Base-by-base conservation (phyloP, 2,329 filamentous ascomycete species). In the Phialophora tarda region DNA sequence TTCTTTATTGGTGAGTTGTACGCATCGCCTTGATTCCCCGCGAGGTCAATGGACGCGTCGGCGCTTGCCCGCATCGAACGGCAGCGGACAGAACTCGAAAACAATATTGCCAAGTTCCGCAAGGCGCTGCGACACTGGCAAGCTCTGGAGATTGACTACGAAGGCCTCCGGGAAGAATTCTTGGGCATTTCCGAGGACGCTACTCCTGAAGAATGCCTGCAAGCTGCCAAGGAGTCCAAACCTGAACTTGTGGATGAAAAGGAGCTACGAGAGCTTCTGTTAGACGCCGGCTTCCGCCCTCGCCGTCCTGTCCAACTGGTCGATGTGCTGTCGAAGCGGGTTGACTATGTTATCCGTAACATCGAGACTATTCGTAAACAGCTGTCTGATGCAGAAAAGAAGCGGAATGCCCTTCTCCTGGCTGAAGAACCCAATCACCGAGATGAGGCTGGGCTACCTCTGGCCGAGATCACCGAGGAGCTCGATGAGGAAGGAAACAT, bases 381-480 rank as follows among this genome's bases (percentile, higher is more conserved):
- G 73, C 81, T 96, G 23, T 85, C 87, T 66, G 78, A 82, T 1
- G 87, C 87, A 6, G 89, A 96, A 77, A 84, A 89, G 68, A 90
- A 90, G 73, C 80, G 94, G 57, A 86, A 87, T 17, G 86, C 86
- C 10, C 83, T 89, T 11, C 82, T 86, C 10, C 80, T 88, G 3
- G 78, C 87, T 51, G 85, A 84, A 63, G 84, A 88, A 26, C 85
- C 88, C 0, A 87, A 88, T 62, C 82, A 84, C 53, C 82, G 82
- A 60, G 88, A 90, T 67, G 89, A 91, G 67, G 88, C 88, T 12
- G 89, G 88, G 0, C 81, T 93, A 59, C 91, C 93, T 0, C 86
- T 98, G 65, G 93, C 91, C 34, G 95, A 98, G 73, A 98, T 99
- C 71, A 83, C 92, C 62, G 95, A 99, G 78, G 88, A 96, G 79